These are phyloP conservation scores for Moringa oleifera DNA, from an alignment of 345 rosid genomes.

Conservation along the genomic window DNA sequence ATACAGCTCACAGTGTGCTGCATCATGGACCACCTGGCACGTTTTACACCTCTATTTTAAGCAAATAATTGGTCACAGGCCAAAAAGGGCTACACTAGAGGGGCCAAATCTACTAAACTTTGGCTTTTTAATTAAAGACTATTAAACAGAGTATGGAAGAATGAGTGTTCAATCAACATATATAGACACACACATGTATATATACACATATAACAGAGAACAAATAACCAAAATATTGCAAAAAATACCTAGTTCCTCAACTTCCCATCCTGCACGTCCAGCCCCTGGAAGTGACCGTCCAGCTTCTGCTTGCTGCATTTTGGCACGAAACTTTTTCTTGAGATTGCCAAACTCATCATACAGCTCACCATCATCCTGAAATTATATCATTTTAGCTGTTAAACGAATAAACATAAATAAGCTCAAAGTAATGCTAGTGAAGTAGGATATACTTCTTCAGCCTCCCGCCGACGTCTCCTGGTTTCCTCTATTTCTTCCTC, in stretches of 20 bases:
- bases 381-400: slow-evolving; percentile 9
- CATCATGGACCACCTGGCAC: no score
- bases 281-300: slow-evolving; percentile 60
- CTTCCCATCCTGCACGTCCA: slow-evolving; percentile 99
- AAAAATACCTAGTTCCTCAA: slow-evolving; percentile 76
- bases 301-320: slow-evolving; percentile 70
- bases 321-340: slow-evolving; percentile 90
- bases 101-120: neutral
- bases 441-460: slow-evolving; percentile 66
- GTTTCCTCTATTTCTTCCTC: slow-evolving; percentile 99
- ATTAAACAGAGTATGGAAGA: no score
- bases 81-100: no score
- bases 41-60: no score
- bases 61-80: no score
- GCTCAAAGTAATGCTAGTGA: slow-evolving; percentile 10
- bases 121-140: no score
- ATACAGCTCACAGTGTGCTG: no score
- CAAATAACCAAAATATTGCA: neutral
- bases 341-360: slow-evolving; percentile 99
- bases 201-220: no score
- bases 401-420: slow-evolving; percentile 10
- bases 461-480: slow-evolving; percentile 80
- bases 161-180: no score
- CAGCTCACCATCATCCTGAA: slow-evolving; percentile 95
- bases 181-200: no score